Conservation (phyloP, 1,139 yeast genomes). For the Ogataea hybrid region DNA sequence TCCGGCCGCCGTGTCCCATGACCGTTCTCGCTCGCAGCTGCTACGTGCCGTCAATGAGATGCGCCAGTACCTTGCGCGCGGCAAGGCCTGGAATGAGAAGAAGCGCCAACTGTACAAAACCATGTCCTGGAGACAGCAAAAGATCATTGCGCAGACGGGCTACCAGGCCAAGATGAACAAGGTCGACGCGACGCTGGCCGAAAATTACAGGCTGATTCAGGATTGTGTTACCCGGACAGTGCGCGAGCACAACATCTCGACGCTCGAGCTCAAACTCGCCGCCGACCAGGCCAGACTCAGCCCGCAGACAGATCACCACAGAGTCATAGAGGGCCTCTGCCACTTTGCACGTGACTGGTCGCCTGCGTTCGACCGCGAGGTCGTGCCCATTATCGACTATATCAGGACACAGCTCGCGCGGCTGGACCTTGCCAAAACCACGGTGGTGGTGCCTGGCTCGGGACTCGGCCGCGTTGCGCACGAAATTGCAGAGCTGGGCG, state of each 20-base stretch:
- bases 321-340: conserved; percentile 69
- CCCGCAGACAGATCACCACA: conserved; percentile 42
- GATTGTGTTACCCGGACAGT: conserved; percentile 45
- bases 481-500: conserved; percentile 45
- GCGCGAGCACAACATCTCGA: conserved; percentile 40
- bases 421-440: conserved; percentile 33
- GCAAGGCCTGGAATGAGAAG: conserved; percentile 44
- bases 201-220: conserved; percentile 46
- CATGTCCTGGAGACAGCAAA: conserved; percentile 57
- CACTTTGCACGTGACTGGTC: conserved; percentile 78
- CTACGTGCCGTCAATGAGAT: conserved; percentile 52
- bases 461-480: conserved; percentile 75
- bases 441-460: conserved; percentile 72
- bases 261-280: conserved; percentile 36
- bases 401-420: conserved; percentile 38
- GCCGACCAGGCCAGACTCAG: conserved; percentile 25
- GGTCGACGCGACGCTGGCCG: conserved; percentile 43
- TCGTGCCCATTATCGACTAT: conserved; percentile 52
- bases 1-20: conserved; percentile 11
- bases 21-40: conserved; percentile 35
- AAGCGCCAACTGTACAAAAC: conserved; percentile 44
- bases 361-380: conserved; percentile 43
- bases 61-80: conserved; percentile 42
- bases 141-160: conserved; percentile 40
- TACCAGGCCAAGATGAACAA: conserved; percentile 51